Conservation (phyloP, 2,329 filamentous ascomycete species). For the Diaporthe eres region DNA sequence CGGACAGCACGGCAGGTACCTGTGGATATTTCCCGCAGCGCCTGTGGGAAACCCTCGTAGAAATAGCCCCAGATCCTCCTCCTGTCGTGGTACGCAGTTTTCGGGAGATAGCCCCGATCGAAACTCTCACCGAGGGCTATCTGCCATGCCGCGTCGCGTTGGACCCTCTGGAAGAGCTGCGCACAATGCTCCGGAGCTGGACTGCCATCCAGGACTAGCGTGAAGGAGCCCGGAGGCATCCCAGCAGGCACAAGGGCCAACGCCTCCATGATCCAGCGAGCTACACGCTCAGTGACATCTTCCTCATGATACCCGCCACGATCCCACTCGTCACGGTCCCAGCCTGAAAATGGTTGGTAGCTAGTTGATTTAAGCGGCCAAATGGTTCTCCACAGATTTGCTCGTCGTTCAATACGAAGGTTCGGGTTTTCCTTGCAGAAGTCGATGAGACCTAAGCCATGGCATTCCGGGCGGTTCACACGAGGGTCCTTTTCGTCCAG, state of each 20-base stretch:
- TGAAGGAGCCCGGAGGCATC: not conserved
- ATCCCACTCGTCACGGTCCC: too few relatives aligned
- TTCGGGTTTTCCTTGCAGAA: constrained; percentile 7
- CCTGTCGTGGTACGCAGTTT: not conserved
- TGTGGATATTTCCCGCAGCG: not conserved
- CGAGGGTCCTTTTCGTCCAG: not conserved
- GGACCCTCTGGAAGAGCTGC: constrained; percentile 8
- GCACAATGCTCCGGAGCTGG: not conserved
- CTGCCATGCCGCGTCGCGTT: constrained; percentile 8
- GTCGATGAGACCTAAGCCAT: constrained; percentile 1
- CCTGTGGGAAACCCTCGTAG: not conserved
- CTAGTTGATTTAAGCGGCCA: not conserved
- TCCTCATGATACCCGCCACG: not conserved
- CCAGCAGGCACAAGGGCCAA: constrained; percentile 14
- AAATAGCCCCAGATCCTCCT: not conserved
- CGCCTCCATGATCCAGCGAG: not conserved
- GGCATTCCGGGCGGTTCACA: not conserved
- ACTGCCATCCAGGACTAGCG: not conserved
- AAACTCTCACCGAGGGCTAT: not conserved
- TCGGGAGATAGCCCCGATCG: not conserved
- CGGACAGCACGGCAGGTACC: constrained; percentile 9
- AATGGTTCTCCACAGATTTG: not conserved
- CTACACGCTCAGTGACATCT: not conserved
- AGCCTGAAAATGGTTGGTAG: too few relatives aligned
- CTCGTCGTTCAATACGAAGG: constrained; percentile 3